phyloP scores from a whole-genome alignment of 2,329 filamentous ascomycete genomes.

The Sporothrix protearum region DNA sequence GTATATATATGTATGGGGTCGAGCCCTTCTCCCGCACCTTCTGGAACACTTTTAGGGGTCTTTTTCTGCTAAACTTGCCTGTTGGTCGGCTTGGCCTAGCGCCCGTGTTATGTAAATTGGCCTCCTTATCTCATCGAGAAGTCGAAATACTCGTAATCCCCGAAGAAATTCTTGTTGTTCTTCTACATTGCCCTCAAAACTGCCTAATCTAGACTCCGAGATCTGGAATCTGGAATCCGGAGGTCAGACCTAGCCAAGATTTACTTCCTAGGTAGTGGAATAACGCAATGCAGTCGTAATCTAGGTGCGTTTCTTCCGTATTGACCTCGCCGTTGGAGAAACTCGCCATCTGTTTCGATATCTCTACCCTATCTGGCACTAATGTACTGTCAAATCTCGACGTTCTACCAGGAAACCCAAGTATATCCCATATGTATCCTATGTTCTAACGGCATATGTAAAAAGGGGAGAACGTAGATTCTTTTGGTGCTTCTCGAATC shows the following conservation, averaged over 20 bases:
- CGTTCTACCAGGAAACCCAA: no score
- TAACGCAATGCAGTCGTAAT: neutral
- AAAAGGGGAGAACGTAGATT: neutral
- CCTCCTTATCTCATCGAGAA: neutral
- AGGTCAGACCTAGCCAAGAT: neutral
- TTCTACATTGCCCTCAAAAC: neutral
- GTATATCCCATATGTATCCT: neutral
- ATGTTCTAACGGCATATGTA: neutral
- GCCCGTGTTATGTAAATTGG: neutral
- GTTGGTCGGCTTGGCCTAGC: neutral
- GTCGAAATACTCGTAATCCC: neutral
- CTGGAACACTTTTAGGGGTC: slow-evolving; percentile 1
- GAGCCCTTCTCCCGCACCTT: slow-evolving; percentile 10
- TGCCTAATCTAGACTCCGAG: neutral
- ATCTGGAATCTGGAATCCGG: neutral
- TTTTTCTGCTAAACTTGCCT: neutral
- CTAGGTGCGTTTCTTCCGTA: neutral
- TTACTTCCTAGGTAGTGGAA: neutral
- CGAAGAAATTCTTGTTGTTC: neutral
- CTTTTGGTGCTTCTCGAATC: neutral
- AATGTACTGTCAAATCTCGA: no score
- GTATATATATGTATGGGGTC: neutral
- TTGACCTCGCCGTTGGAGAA: neutral
- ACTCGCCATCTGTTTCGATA: neutral
- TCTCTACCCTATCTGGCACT: neutral